phyloP scores from a whole-genome alignment of 164 flowering plant genomes.

The Cinnamomum chago region DNA sequence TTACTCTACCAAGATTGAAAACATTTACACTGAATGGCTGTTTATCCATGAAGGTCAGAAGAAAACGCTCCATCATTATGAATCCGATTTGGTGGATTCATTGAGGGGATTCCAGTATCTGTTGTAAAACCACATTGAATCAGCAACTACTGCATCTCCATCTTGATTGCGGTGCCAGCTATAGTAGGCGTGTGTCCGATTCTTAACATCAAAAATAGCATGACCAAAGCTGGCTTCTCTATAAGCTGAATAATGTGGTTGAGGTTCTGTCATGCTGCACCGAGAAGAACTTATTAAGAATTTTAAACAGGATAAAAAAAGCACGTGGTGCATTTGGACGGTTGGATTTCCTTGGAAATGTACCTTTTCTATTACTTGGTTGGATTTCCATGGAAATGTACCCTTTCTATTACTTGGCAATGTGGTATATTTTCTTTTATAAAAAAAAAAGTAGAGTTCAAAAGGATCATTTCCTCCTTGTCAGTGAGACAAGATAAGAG shows the following conservation, averaged over 20 bases:
- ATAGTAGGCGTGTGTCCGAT: constrained; percentile 51
- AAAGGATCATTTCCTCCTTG: no score
- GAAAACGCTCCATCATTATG: neutral
- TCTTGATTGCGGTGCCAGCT: constrained; percentile 61
- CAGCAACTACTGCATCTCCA: constrained; percentile 32
- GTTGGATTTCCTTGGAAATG: no score
- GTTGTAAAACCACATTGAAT: constrained; percentile 43
- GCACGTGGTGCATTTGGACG: neutral
- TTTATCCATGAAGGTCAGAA: neutral
- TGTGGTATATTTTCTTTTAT: no score
- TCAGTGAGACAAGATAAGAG: no score
- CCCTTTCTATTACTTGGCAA: no score
- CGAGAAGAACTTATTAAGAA: neutral
- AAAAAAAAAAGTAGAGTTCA: no score
- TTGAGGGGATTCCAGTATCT: constrained; percentile 32
- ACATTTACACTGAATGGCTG: neutral
- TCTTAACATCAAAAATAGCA: constrained; percentile 45
- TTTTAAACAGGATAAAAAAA: neutral
- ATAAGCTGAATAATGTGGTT: constrained; percentile 51
- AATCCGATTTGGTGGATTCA: constrained; percentile 13
- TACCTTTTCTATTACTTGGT: neutral
- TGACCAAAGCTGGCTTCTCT: constrained; percentile 59
- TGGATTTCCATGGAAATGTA: no score
- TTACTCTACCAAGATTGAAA: no score
- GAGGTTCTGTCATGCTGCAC: constrained; percentile 49